Percentiles rank a stretch among this genome's conserved stretches.
These are phyloP conservation scores for Vitis vinifera DNA, from an alignment of 164 flowering plant genomes.

Conservation along the genomic window DNA sequence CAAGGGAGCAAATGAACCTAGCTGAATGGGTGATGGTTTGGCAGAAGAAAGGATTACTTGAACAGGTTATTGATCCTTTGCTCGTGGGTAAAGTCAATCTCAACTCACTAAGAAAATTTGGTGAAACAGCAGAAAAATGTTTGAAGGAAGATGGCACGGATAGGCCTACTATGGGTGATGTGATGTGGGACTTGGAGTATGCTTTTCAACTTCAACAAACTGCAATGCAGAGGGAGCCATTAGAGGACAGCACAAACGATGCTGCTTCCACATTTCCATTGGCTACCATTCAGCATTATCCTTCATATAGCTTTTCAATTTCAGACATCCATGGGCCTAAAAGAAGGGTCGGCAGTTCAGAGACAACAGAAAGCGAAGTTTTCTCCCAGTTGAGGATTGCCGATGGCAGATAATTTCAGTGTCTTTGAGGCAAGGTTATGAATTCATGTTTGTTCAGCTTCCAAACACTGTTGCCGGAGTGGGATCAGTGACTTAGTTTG, in stretches of 20 bases:
- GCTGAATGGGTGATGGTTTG: conserved; percentile 12
- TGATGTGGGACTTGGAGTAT: conserved; percentile 26
- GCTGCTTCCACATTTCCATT: conserved; percentile 11
- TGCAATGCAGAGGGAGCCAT: conserved; percentile 2
- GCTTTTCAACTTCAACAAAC: conserved; percentile 22
- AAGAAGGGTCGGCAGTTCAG: not conserved
- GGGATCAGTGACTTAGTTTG: too few species aligned
- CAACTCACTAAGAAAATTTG: conserved; percentile 20
- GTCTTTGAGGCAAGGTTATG: not conserved
- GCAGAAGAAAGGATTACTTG: conserved; percentile 3
- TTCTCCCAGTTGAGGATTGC: conserved; percentile 41
- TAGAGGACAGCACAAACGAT: conserved; percentile 24
- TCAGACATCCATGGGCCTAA: conserved; percentile 1
- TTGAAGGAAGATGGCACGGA: conserved; percentile 26
- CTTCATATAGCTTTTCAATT: conserved; percentile 18
- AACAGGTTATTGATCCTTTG: conserved; percentile 16
- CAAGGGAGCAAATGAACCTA: conserved; percentile 14
- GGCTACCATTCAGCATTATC: conserved; percentile 22
- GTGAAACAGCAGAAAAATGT: conserved; percentile 22
- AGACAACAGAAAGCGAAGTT: conserved; percentile 18
- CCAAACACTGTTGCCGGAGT: too few species aligned
- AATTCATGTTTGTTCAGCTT: too few species aligned
- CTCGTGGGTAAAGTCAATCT: conserved; percentile 27
- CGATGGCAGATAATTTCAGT: conserved; percentile 23
- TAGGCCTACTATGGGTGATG: conserved; percentile 37